These are phyloP conservation scores for Yamadazyma sp. DNA, from an alignment of 1,139 yeast species.

Conservation along the genomic window DNA sequence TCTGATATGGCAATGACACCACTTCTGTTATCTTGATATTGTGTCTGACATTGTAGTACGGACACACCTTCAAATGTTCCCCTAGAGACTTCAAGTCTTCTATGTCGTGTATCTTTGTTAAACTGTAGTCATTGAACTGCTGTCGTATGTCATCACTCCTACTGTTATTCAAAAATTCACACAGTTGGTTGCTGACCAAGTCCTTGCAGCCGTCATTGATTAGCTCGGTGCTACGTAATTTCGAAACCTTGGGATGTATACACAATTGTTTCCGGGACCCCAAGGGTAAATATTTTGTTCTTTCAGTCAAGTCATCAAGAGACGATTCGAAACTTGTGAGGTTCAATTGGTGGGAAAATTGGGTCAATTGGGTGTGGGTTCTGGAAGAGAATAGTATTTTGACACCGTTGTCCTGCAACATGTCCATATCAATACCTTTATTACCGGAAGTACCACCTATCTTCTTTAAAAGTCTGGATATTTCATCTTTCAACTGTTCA, in stretches of 20 bases:
- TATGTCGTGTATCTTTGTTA: conserved; percentile 72
- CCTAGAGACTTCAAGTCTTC: conserved; percentile 77
- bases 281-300: conserved; percentile 61
- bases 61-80: conserved; percentile 58
- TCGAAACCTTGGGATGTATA: conserved; percentile 61
- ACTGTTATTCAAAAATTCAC: conserved; percentile 51
- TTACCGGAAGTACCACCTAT: conserved; percentile 1
- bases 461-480: conserved; percentile 40
- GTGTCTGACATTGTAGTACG: conserved; percentile 73
- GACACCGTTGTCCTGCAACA: conserved; percentile 36
- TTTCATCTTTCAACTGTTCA: conserved; percentile 40
- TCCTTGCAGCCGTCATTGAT: conserved; percentile 86
- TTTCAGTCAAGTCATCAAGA: conserved; percentile 36
- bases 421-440: conserved; percentile 3
- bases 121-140: conserved; percentile 58
- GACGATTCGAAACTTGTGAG: conserved; percentile 68
- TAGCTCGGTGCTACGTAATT: conserved; percentile 46
- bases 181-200: conserved; percentile 52
- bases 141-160: conserved; percentile 30
- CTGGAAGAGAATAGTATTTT: conserved; percentile 72
- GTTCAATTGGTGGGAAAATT: conserved; percentile 72
- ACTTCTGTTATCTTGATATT: conserved; percentile 65
- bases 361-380: conserved; percentile 87
- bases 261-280: conserved; percentile 89
- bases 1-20: conserved; percentile 82